Conservation (phyloP, 2,329 filamentous ascomycete species). For the Dothistroma pini region DNA sequence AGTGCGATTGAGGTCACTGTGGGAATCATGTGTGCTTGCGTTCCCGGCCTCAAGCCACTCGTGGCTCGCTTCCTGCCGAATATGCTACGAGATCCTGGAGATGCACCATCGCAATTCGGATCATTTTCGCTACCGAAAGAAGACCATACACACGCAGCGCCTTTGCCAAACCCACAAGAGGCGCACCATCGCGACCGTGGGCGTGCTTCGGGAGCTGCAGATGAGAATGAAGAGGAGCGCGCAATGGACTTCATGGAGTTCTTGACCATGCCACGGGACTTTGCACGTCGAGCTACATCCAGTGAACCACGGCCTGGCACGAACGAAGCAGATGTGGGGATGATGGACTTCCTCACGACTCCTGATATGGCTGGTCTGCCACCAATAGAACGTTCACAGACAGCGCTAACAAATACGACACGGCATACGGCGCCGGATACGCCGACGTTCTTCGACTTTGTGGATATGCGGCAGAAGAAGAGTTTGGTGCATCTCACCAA, state of each 20-base stretch:
- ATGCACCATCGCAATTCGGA: slow-evolving; percentile 33
- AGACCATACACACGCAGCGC: slow-evolving; percentile 11
- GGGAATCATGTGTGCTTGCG: slow-evolving; percentile 84
- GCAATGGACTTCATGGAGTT: slow-evolving; percentile 51
- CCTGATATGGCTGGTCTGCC: slow-evolving; percentile 40
- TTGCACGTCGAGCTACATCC: not conserved
- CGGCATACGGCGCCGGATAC: slow-evolving; percentile 34
- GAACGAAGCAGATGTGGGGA: slow-evolving; percentile 34
- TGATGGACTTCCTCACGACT: slow-evolving; percentile 54
- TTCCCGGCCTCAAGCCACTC: slow-evolving; percentile 87
- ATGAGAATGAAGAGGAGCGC: slow-evolving; percentile 5
- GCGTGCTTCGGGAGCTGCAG: slow-evolving; percentile 8
- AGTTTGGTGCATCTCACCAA: slow-evolving; percentile 64
- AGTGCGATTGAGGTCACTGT: slow-evolving; percentile 87
- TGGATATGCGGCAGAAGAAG: slow-evolving; percentile 66
- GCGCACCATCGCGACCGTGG: slow-evolving; percentile 28
- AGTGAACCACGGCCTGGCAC: not conserved
- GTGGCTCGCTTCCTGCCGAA: slow-evolving; percentile 60
- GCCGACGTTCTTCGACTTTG: slow-evolving; percentile 69
- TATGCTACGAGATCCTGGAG: slow-evolving; percentile 50
- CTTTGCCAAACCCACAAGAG: slow-evolving; percentile 18
- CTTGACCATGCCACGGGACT: slow-evolving; percentile 35
- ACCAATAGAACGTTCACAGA: slow-evolving; percentile 37
- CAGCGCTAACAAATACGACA: slow-evolving; percentile 40
- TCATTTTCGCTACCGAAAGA: slow-evolving; percentile 22